Conservation (phyloP, 768 basidiomycete genomes). For the Boletus insuetus region DNA sequence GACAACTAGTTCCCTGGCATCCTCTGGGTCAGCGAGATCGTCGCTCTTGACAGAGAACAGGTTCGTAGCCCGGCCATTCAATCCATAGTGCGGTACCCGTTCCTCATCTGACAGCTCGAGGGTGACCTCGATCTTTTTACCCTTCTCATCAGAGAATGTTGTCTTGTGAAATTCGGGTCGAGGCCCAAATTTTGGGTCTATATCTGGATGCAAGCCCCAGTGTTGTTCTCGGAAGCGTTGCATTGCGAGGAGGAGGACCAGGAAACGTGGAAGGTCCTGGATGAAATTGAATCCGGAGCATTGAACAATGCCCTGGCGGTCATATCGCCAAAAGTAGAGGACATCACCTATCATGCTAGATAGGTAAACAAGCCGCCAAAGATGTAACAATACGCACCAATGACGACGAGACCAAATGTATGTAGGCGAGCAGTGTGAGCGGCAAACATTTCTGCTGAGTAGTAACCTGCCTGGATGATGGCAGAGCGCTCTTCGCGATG, state of each 20-base stretch:
- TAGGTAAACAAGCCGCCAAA: no score
- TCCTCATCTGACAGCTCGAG: neutral
- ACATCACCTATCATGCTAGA: neutral
- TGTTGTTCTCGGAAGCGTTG: slow-evolving; percentile 3
- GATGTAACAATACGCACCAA: no score
- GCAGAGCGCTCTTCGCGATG: no score
- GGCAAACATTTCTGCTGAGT: no score
- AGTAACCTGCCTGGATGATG: no score
- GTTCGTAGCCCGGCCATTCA: slow-evolving; percentile 7
- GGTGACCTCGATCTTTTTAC: neutral
- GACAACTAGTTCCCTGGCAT: neutral
- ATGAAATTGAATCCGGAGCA: slow-evolving; percentile 10
- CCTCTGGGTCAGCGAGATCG: neutral
- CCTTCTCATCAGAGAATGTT: neutral
- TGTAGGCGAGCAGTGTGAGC: no score
- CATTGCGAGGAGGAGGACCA: slow-evolving; percentile 6
- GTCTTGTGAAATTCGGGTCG: neutral
- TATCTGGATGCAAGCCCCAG: slow-evolving; percentile 4
- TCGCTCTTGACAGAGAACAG: neutral
- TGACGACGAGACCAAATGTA: no score
- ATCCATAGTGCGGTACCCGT: neutral
- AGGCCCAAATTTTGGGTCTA: neutral
- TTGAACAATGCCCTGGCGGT: neutral
- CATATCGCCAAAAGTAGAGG: neutral
- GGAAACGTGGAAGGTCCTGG: slow-evolving; percentile 9